Conservation (phyloP, 2,329 filamentous ascomycete genomes). For the Arthrocladium fulminans region DNA sequence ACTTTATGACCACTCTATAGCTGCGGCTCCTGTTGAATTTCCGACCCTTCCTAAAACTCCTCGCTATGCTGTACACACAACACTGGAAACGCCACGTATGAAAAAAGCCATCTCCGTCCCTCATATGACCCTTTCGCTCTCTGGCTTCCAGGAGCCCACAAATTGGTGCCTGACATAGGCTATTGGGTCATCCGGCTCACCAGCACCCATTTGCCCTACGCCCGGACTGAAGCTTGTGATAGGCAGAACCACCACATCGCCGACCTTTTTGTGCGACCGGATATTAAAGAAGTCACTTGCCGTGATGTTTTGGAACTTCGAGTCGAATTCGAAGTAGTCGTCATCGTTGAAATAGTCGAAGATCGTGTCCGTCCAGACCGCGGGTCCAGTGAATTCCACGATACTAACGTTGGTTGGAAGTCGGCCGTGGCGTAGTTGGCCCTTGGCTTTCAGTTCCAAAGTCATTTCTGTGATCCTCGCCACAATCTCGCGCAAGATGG, state of each 20-base stretch:
- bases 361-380: slow-evolving; percentile 84
- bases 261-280: slow-evolving; percentile 71
- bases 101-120: not conserved
- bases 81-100: not conserved
- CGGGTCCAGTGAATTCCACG: slow-evolving; percentile 90
- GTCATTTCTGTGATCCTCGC: slow-evolving; percentile 76
- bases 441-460: slow-evolving; percentile 60
- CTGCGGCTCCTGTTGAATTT: not conserved
- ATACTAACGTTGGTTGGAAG: slow-evolving; percentile 56
- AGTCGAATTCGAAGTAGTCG: slow-evolving; percentile 76
- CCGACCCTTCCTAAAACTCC: not conserved
- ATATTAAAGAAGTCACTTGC: slow-evolving; percentile 88
- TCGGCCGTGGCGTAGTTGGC: slow-evolving; percentile 53
- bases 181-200: slow-evolving; percentile 83
- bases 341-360: slow-evolving; percentile 92
- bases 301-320: slow-evolving; percentile 57
- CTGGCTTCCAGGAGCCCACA: slow-evolving; percentile 27
- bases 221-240: slow-evolving; percentile 97
- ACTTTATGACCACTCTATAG: not conserved
- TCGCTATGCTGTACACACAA: slow-evolving; percentile 1
- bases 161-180: slow-evolving; percentile 97
- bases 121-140: slow-evolving; percentile 19
- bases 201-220: slow-evolving; percentile 84
- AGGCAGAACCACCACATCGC: slow-evolving; percentile 85
- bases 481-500: slow-evolving; percentile 79